Percentiles rank a stretch among this genome's conserved stretches.
Evolutionary conservation across 2,329 filamentous ascomycete genomes (phyloP).

Genomic region (Alternaria postmessia): DNA sequence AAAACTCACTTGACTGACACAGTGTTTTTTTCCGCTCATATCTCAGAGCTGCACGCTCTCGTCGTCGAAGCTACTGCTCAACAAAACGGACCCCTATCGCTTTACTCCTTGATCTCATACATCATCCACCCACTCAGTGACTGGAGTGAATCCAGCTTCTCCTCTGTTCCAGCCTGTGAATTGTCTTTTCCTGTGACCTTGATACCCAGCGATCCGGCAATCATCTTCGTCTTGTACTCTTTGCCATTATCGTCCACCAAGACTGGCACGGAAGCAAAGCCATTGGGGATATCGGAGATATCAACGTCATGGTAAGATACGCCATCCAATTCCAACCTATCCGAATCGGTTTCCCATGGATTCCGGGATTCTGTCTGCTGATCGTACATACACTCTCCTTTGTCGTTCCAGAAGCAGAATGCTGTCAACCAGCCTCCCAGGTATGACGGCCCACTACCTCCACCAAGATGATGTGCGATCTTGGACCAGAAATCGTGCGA

Average conservation of each 20-base stretch:
- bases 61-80: not conserved
- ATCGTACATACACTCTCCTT: slow-evolving; percentile 16
- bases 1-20: not conserved
- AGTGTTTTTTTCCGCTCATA: not conserved
- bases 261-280: slow-evolving; percentile 20
- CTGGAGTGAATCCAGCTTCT: slow-evolving; percentile 20
- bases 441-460: slow-evolving; percentile 8
- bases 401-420: slow-evolving; percentile 28
- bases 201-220: slow-evolving; percentile 23
- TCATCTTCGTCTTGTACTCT: slow-evolving; percentile 17
- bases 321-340: slow-evolving; percentile 4
- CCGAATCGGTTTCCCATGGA: not conserved
- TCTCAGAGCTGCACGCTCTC: not conserved
- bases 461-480: slow-evolving; percentile 4
- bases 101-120: slow-evolving; percentile 9
- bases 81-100: not conserved
- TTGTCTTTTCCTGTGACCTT: slow-evolving; percentile 9
- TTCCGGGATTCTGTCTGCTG: not conserved
- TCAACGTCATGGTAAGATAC: slow-evolving; percentile 11
- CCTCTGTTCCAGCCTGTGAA: not conserved
- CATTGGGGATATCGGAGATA: slow-evolving; percentile 11
- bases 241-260: slow-evolving; percentile 20
- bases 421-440: slow-evolving; percentile 31
- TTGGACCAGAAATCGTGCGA: slow-evolving; percentile 22
- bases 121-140: slow-evolving; percentile 23